Percentiles rank a stretch among this genome's conserved stretches.
phyloP scores from a whole-genome alignment of 345 rosid genomes.

The Gossypium stocksii region DNA sequence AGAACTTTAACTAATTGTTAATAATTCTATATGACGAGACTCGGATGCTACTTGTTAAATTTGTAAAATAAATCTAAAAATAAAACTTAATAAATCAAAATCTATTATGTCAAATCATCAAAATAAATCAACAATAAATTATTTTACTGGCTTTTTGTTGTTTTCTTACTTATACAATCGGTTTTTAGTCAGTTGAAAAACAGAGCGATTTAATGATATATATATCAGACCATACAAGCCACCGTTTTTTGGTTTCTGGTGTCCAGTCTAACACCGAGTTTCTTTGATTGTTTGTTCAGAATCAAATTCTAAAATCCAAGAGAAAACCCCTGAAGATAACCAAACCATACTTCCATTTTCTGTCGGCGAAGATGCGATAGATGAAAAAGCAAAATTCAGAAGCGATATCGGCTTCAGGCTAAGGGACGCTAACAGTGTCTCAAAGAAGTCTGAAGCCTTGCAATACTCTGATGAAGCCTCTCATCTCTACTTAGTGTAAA shows the following conservation, averaged over 20 bases:
- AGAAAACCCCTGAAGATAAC: constrained; percentile 21
- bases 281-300: constrained; percentile 23
- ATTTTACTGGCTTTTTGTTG: background rate
- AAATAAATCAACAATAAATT: no score
- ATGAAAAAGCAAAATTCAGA: constrained; percentile 23
- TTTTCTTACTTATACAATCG: background rate
- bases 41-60: no score
- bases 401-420: constrained; percentile 16
- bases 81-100: no score
- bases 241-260: background rate
- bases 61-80: no score
- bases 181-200: background rate
- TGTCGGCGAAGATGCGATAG: constrained; percentile 19
- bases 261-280: background rate
- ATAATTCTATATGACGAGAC: no score
- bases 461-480: constrained; percentile 46
- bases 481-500: constrained; percentile 64
- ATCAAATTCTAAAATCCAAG: constrained; percentile 15
- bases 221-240: background rate
- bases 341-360: constrained; percentile 21
- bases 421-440: constrained; percentile 18
- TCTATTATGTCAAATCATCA: no score
- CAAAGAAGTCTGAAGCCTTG: constrained; percentile 23
- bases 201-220: background rate
- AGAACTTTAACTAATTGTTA: no score